These are phyloP conservation scores for Trichophaea hybrida DNA, from an alignment of 2,329 filamentous ascomycete species.

Conservation along the genomic window DNA sequence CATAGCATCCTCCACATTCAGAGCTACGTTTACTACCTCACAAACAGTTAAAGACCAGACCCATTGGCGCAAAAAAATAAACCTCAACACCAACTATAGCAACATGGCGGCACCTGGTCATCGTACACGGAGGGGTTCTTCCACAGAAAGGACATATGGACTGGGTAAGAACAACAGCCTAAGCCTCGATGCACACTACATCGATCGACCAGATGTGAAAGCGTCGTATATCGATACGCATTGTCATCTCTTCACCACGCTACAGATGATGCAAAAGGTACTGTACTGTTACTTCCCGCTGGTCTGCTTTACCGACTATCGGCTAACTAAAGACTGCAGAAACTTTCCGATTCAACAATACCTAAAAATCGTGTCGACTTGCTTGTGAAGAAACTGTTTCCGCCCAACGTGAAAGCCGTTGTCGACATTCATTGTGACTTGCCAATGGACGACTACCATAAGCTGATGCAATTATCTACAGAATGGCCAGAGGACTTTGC, in stretches of 20 bases:
- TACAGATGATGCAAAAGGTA: constrained; percentile 8
- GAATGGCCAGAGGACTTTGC: constrained; percentile 17
- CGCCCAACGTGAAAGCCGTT: constrained; percentile 10
- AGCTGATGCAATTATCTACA: constrained; percentile 2
- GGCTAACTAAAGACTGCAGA: not conserved
- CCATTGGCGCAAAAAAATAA: no score
- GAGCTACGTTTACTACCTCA: no score
- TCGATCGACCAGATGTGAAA: constrained; percentile 10
- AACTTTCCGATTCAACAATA: constrained; percentile 5
- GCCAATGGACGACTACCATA: constrained; percentile 6
- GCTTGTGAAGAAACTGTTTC: constrained; percentile 12
- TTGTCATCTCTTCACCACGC: constrained; percentile 12
- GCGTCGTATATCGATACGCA: constrained; percentile 18
- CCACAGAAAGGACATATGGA: not conserved
- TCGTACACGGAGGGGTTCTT: not conserved
- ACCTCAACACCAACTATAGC: not conserved
- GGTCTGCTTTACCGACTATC: not conserved
- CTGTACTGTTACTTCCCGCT: not conserved
- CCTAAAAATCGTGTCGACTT: constrained; percentile 2
- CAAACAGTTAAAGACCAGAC: no score
- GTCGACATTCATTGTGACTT: constrained; percentile 17
- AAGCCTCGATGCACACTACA: constrained; percentile 6
- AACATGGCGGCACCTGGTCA: not conserved
- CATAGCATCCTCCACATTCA: no score
- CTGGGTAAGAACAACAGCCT: not conserved